Base-by-base conservation (phyloP, 2,329 filamentous ascomycete genomes). In the Penicillium fuscoglaucum region DNA sequence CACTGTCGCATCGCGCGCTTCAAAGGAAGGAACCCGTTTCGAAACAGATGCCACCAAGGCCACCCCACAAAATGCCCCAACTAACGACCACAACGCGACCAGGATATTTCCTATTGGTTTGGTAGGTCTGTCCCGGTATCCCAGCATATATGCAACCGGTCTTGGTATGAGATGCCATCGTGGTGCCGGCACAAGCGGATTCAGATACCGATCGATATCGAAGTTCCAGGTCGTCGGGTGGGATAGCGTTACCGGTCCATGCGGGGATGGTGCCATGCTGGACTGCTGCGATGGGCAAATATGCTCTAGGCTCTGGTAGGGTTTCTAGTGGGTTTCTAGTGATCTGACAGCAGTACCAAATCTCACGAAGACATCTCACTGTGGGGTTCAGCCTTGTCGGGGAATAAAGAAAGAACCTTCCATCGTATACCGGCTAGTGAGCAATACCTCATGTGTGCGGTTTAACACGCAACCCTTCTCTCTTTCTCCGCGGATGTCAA, bases 191-290 rank as follows among this genome's bases (percentile, higher is more conserved):
- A 96, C 70, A 60, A 86, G 80, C 3, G 82, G 88, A 71, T 93
- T 91, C 51, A 96, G 72, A 70, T 88, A 85, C n/a, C 76, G 77
- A 79, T 96, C 92, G 62, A 96, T 84, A 75, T 95, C 85, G 74
- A 96, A 86, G 68, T 87, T 80, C 68, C 74, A 74, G 28, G 65
- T 64, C 19, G 61, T 66, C 6, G 69, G 64, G 45, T 68, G 65
- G 12, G 68, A 59, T 39, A 65, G 58, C 8, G 59, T 52, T 24
- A 57, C 59, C 31, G 50, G 41, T 19, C 39, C 41, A 40, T 49
- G 57, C 2, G 54, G 29, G 9, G 51, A 53, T 6, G 52, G 35
- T 6, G 55, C 46, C 60, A 65, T 66, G 40, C 51, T 37, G 5
- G 21, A 37, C 4, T 17, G 21, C 37, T 41, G 28, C 10, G 9